phyloP scores from a whole-genome alignment of 2,329 filamentous ascomycete species.

The Emmonsiellopsis sp. region DNA sequence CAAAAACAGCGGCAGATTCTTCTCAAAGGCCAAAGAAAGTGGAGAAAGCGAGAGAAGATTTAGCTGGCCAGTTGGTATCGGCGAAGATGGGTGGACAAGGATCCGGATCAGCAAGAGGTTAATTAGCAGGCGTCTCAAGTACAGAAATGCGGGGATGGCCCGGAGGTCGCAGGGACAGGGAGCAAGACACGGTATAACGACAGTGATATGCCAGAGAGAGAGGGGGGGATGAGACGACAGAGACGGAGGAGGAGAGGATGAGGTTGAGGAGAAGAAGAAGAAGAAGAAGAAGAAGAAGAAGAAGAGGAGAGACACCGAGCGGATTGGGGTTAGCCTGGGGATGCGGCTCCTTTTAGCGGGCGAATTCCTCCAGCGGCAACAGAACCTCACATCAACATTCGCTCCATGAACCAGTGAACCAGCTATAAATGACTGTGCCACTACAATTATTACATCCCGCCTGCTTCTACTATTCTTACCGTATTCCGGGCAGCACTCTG shows the following conservation, averaged over 20 bases:
- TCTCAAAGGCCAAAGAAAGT: background rate
- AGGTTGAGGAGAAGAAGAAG: background rate
- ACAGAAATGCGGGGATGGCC: background rate
- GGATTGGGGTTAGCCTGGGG: background rate
- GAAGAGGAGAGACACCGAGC: background rate
- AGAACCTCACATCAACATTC: too few relatives aligned
- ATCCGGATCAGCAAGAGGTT: background rate
- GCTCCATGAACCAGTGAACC: background rate
- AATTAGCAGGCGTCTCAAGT: slow-evolving; percentile 1
- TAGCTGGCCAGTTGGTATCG: background rate
- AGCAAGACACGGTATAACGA: background rate
- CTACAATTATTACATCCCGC: too few relatives aligned
- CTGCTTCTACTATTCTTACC: too few relatives aligned
- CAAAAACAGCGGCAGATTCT: background rate
- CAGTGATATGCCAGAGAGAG: background rate
- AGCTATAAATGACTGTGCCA: too few relatives aligned
- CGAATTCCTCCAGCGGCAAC: background rate
- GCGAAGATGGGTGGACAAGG: background rate
- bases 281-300: background rate
- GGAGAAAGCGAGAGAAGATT: slow-evolving; percentile 1
- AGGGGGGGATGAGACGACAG: background rate
- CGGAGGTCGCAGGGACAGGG: background rate
- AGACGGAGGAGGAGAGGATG: slow-evolving; percentile 2
- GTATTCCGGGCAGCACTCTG: too few relatives aligned
- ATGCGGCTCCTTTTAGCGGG: background rate